Evolutionary conservation across 176 grass and related monocot genomes (phyloP).

Genomic region (Elaeis guineensis): DNA sequence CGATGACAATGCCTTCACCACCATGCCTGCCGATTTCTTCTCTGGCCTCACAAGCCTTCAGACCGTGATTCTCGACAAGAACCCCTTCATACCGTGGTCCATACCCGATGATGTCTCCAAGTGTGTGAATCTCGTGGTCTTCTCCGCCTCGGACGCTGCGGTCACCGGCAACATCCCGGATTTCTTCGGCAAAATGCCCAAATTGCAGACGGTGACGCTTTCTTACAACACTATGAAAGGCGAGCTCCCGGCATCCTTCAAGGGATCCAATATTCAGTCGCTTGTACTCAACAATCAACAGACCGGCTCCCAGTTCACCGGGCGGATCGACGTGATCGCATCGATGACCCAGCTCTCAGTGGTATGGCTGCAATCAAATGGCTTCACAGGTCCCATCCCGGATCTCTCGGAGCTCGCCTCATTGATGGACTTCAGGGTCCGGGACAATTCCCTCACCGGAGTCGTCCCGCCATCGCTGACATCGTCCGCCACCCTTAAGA

Average conservation of each 20-base stretch:
- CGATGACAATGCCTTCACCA: conserved; percentile 49
- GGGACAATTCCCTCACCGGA: conserved; percentile 70
- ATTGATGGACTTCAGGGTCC: conserved; percentile 54
- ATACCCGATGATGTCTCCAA: conserved; percentile 10
- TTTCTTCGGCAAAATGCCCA: conserved; percentile 38
- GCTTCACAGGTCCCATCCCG: conserved; percentile 62
- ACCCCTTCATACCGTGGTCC: conserved; percentile 42
- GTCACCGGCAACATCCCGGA: conserved; percentile 40
- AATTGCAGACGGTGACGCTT: conserved; percentile 36
- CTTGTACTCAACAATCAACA: conserved; percentile 75
- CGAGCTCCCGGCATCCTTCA: conserved; percentile 31
- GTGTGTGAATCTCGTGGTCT: conserved; percentile 24
- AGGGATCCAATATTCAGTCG: conserved; percentile 28
- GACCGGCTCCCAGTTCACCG: conserved; percentile 39
- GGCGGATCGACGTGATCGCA: conserved; percentile 44
- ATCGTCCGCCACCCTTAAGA: conserved; percentile 23
- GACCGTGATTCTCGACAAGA: conserved; percentile 37
- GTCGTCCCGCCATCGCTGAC: conserved; percentile 44
- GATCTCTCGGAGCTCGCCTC: conserved; percentile 36
- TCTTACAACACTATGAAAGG: conserved; percentile 68
- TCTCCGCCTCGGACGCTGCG: conserved; percentile 53
- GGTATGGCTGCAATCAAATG: conserved; percentile 71
- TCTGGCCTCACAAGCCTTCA: conserved; percentile 32
- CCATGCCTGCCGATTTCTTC: conserved; percentile 48
- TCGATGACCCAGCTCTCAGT: conserved; percentile 41